A percentile compares a stretch with the other conserved stretches of the same genome.
phyloP scores from a whole-genome alignment of 208 protist genomes.

The Wallacemonas sp. region DNA sequence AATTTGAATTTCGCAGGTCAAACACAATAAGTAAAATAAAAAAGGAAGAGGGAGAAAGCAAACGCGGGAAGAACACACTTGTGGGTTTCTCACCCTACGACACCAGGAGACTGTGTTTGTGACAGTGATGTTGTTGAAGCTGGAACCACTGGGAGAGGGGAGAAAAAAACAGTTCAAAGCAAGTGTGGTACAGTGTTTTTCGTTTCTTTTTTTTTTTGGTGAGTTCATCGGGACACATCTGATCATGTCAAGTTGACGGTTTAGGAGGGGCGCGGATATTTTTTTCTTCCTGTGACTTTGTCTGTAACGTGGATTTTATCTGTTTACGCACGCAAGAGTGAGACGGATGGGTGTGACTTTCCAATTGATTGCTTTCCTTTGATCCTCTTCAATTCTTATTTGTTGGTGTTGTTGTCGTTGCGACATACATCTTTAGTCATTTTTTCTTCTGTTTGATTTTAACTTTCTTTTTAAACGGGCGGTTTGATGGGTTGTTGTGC shows the following conservation, averaged over 20 bases:
- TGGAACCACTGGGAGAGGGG: not conserved
- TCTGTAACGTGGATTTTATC: too few relatives aligned
- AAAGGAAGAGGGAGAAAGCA: slow-evolving; percentile 2
- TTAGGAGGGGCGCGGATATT: too few relatives aligned
- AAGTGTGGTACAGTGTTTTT: not conserved
- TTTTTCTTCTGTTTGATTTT: not conserved
- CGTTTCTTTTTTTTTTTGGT: too few relatives aligned
- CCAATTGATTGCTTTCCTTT: not conserved
- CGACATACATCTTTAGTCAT: not conserved
- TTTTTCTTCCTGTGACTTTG: not conserved
- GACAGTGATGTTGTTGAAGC: too few relatives aligned
- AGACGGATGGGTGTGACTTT: not conserved
- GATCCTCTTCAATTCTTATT: not conserved
- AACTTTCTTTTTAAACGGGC: too few relatives aligned
- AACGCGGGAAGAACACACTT: not conserved
- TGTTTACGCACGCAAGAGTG: too few relatives aligned
- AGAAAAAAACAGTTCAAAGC: slow-evolving; percentile 13
- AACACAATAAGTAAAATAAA: slow-evolving; percentile 12
- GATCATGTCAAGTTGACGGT: too few relatives aligned
- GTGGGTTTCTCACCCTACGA: too few relatives aligned
- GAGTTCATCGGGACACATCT: too few relatives aligned
- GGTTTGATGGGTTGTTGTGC: not conserved
- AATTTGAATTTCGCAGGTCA: too few relatives aligned
- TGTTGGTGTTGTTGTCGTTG: not conserved
- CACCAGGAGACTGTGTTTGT: too few relatives aligned